Conservation (phyloP, 768 basidiomycete genomes). For the Phaffia tasmanica region DNA sequence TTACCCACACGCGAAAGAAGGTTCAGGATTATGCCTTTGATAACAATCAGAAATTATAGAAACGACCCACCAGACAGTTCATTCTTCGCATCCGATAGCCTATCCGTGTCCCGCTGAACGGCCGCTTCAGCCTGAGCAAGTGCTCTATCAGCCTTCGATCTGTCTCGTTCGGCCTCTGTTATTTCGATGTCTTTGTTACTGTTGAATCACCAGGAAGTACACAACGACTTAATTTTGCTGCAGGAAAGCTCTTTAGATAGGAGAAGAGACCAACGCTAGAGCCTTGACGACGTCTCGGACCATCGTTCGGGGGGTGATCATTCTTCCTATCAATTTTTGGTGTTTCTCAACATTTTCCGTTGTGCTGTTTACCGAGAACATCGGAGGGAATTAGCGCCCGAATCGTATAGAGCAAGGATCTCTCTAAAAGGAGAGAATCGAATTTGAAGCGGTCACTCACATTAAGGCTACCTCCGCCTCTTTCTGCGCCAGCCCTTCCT, state of each 20-base stretch:
- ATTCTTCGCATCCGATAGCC: slow-evolving; percentile 36
- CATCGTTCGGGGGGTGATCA: slow-evolving; percentile 54
- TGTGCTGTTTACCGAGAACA: slow-evolving; percentile 45
- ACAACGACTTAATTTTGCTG: background rate
- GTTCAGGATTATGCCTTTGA: too few relatives aligned
- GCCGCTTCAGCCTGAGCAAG: slow-evolving; percentile 56
- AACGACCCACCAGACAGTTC: slow-evolving; percentile 18
- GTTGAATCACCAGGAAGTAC: slow-evolving; percentile 7
- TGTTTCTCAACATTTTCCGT: slow-evolving; percentile 53
- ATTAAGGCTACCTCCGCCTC: slow-evolving; percentile 31
- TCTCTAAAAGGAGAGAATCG: too few relatives aligned
- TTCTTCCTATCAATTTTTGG: slow-evolving; percentile 53
- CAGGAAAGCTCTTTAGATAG: background rate
- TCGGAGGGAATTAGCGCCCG: background rate
- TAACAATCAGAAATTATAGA: background rate
- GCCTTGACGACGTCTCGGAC: slow-evolving; percentile 59
- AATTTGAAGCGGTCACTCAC: too few relatives aligned
- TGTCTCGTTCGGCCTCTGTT: slow-evolving; percentile 42
- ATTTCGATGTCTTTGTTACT: slow-evolving; percentile 64
- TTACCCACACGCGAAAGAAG: too few relatives aligned
- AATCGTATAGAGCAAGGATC: too few relatives aligned
- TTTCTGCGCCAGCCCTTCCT: slow-evolving; percentile 56
- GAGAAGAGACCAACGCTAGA: slow-evolving; percentile 44
- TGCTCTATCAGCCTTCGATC: slow-evolving; percentile 46
- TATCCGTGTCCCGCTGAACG: slow-evolving; percentile 50